These are phyloP conservation scores for Fusarium sp. DNA, from an alignment of 2,329 filamentous ascomycete species.

Conservation along the genomic window DNA sequence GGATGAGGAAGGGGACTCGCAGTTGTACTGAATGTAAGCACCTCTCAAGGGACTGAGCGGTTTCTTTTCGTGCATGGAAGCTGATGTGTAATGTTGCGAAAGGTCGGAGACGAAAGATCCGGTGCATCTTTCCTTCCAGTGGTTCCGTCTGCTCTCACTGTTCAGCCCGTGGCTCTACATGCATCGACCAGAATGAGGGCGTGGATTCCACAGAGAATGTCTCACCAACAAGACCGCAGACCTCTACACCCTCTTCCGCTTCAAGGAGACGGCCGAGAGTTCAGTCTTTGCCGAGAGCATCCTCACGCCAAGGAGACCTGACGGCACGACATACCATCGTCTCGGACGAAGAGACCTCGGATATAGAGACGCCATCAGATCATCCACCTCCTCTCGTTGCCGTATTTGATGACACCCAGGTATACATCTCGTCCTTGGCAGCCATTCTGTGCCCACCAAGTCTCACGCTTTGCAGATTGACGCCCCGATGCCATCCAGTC, in stretches of 20 bases:
- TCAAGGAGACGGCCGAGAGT: not conserved
- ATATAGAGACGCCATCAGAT: not conserved
- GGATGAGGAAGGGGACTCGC: not conserved
- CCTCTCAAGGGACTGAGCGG: not conserved
- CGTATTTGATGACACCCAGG: not conserved
- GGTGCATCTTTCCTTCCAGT: not conserved
- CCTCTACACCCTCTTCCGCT: not conserved
- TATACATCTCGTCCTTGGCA: no score
- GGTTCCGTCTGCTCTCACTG: not conserved
- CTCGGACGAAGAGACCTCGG: not conserved
- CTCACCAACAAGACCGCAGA: not conserved
- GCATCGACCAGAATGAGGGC: not conserved
- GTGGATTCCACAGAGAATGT: not conserved
- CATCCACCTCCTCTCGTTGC: not conserved
- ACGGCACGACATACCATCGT: not conserved
- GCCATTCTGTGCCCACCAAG: no score
- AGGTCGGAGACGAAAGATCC: not conserved
- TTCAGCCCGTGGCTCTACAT: not conserved
- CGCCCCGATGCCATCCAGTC: not conserved
- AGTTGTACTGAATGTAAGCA: not conserved
- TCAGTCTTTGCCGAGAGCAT: not conserved
- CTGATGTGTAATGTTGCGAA: not conserved
- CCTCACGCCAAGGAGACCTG: not conserved
- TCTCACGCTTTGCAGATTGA: not conserved
- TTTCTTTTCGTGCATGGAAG: not conserved